These are phyloP conservation scores for Chaetomiaceae sp. DNA, from an alignment of 2,329 filamentous ascomycete genomes.

Conservation along the genomic window DNA sequence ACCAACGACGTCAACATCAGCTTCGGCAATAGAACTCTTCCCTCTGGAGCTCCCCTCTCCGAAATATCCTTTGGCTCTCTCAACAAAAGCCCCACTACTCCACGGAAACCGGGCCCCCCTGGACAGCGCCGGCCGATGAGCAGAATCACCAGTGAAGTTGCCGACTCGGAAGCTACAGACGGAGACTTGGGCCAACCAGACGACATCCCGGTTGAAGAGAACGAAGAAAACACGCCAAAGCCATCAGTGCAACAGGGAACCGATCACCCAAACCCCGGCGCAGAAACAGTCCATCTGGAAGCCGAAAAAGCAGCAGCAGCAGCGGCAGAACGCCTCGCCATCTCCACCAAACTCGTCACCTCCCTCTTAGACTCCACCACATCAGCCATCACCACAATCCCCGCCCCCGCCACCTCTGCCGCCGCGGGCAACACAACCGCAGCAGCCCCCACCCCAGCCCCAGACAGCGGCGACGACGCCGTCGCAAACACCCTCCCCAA, in stretches of 20 bases:
- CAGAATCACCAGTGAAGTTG: constrained; percentile 37
- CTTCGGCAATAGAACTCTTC: constrained; percentile 18
- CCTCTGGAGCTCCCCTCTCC: constrained; percentile 34
- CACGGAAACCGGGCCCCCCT: constrained; percentile 12
- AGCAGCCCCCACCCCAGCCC: background rate
- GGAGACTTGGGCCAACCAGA: constrained; percentile 20
- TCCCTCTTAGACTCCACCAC: constrained; percentile 35
- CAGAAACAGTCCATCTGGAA: constrained; percentile 8
- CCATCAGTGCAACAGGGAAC: background rate
- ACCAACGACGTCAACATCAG: constrained; percentile 10
- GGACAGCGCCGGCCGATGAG: constrained; percentile 27
- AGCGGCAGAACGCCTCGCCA: constrained; percentile 36
- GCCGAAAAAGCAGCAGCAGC: constrained; percentile 24
- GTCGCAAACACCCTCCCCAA: background rate
- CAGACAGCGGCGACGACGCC: background rate
- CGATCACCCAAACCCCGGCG: constrained; percentile 4
- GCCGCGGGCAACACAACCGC: background rate
- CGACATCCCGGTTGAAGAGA: constrained; percentile 15
- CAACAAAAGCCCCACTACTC: constrained; percentile 37
- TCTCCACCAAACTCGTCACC: constrained; percentile 40
- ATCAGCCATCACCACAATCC: constrained; percentile 3
- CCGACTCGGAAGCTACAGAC: constrained; percentile 39
- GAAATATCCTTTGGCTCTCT: constrained; percentile 38
- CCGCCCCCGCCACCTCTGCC: constrained; percentile 3
- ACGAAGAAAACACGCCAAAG: constrained; percentile 8